Conservation (phyloP, 306 rosid species). For the Ammopiptanthus mongolicus region DNA sequence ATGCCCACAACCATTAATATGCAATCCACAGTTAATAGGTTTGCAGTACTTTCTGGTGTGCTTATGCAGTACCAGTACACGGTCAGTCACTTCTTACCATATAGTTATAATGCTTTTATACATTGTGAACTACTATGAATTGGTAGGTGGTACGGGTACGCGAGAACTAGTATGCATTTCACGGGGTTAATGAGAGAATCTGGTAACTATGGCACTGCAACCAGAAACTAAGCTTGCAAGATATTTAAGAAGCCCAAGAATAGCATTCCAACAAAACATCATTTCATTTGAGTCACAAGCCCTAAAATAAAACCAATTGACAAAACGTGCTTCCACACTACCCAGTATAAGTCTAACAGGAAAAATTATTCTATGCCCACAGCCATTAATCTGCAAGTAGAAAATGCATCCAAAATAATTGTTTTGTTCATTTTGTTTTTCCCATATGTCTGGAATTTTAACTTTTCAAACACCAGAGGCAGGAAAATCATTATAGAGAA, state of each 20-base stretch:
- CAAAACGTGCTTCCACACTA: neutral
- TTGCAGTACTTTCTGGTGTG: too few relatives aligned
- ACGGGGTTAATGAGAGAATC: too few relatives aligned
- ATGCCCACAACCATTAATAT: neutral
- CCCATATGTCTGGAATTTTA: neutral
- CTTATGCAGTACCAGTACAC: too few relatives aligned
- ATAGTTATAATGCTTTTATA: too few relatives aligned
- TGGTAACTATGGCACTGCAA: neutral
- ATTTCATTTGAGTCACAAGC: neutral
- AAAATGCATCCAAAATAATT: neutral
- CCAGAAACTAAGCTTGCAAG: neutral
- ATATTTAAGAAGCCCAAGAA: neutral
- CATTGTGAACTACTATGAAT: too few relatives aligned
- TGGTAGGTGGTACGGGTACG: too few relatives aligned
- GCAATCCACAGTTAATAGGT: neutral
- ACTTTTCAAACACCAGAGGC: neutral
- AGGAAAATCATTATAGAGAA: neutral
- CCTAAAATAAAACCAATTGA: neutral
- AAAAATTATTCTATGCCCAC: neutral
- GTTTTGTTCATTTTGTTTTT: neutral
- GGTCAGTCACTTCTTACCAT: too few relatives aligned
- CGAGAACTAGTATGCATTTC: too few relatives aligned
- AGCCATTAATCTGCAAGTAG: neutral
- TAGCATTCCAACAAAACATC: conserved; percentile 10
- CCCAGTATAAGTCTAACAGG: neutral